These are phyloP conservation scores for Lobosporangium transversale DNA, from an alignment of 192 early-diverging fungal genomes.

Conservation along the genomic window DNA sequence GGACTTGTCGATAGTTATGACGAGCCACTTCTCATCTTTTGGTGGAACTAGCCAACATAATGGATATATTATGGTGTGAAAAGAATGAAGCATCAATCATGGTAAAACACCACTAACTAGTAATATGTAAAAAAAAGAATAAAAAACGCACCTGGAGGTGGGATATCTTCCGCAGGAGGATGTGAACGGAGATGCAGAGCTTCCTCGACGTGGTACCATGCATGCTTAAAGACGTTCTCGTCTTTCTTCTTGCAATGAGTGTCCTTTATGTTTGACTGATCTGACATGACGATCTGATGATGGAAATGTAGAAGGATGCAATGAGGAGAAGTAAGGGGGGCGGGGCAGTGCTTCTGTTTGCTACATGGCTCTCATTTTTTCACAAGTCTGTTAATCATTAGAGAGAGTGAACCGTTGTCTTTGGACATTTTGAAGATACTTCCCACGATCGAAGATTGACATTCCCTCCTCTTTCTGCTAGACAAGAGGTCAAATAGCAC, in stretches of 20 bases:
- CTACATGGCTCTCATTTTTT: too few species aligned
- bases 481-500: too few species aligned
- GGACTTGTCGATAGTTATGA: slow-evolving; percentile 47
- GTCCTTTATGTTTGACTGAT: slow-evolving; percentile 18
- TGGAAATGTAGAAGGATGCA: neutral
- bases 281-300: slow-evolving; percentile 12
- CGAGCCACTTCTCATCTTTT: slow-evolving; percentile 48
- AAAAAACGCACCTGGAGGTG: slow-evolving; percentile 32
- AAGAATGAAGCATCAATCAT: neutral
- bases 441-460: too few species aligned
- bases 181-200: slow-evolving; percentile 32
- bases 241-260: slow-evolving; percentile 16
- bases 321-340: neutral
- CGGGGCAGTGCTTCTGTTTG: too few species aligned
- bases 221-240: slow-evolving; percentile 41
- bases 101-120: neutral
- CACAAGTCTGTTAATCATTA: neutral
- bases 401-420: neutral
- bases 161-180: slow-evolving; percentile 29
- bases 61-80: neutral
- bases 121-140: neutral
- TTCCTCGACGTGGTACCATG: slow-evolving; percentile 39
- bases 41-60: slow-evolving; percentile 27
- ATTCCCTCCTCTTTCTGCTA: neutral
- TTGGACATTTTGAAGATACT: too few species aligned